Conservation (phyloP, 164 flowering plant species). For the Nelumbo lutea region DNA sequence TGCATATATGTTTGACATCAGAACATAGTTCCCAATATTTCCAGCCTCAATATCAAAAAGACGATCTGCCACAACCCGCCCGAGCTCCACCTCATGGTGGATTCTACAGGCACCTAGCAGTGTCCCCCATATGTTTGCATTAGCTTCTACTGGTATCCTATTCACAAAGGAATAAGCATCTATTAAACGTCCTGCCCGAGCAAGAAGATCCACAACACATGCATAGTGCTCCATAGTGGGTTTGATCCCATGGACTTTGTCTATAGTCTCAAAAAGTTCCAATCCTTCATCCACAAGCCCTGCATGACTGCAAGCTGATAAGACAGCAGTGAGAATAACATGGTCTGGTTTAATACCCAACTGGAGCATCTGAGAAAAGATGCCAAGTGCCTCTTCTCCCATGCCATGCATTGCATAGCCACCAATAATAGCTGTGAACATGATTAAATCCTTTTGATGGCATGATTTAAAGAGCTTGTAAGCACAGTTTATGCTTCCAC, state of each 20-base stretch:
- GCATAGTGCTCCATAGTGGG: slow-evolving; percentile 84
- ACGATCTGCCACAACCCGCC: slow-evolving; percentile 46
- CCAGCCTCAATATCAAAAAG: slow-evolving; percentile 47
- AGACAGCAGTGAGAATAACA: slow-evolving; percentile 51
- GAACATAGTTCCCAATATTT: slow-evolving; percentile 64
- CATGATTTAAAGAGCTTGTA: slow-evolving; percentile 44
- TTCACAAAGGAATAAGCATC: slow-evolving; percentile 63
- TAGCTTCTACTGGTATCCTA: slow-evolving; percentile 59
- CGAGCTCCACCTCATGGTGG: slow-evolving; percentile 59
- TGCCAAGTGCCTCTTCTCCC: slow-evolving; percentile 59
- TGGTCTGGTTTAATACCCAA: slow-evolving; percentile 61
- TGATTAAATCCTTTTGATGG: slow-evolving; percentile 55
- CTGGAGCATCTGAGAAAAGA: slow-evolving; percentile 50
- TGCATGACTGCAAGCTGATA: slow-evolving; percentile 81
- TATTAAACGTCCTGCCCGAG: slow-evolving; percentile 53
- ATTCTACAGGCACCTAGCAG: slow-evolving; percentile 69
- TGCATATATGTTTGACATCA: slow-evolving; percentile 73
- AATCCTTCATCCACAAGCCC: slow-evolving; percentile 70
- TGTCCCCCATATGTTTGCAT: slow-evolving; percentile 70
- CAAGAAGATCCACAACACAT: slow-evolving; percentile 75
- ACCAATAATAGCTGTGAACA: slow-evolving; percentile 76
- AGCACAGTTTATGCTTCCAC: slow-evolving; percentile 56
- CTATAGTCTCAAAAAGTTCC: slow-evolving; percentile 51
- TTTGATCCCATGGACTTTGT: slow-evolving; percentile 43
- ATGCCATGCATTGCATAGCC: slow-evolving; percentile 83